Evolutionary conservation across 208 protist species (phyloP).

Genomic region (Crithidia acanthocephali): DNA sequence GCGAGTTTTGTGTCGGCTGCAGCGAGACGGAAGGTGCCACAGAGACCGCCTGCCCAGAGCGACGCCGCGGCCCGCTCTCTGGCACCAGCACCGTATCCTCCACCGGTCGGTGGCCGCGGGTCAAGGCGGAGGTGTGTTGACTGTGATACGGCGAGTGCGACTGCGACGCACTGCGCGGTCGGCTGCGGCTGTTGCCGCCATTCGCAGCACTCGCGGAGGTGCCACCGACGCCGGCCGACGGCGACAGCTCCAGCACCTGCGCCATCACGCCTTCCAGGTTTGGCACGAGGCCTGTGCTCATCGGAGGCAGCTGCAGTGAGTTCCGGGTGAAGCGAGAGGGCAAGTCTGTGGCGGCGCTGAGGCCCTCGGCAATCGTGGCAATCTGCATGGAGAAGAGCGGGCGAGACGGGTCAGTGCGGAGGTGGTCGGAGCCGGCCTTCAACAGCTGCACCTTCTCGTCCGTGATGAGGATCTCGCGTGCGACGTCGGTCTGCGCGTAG

Average conservation of each 20-base stretch:
- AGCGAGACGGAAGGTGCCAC: neutral
- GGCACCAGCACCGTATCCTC: conserved; percentile 13
- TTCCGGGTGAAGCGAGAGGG: conserved; percentile 53
- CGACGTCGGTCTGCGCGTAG: conserved; percentile 64
- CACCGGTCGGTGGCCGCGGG: neutral
- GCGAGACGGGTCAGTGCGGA: conserved; percentile 49
- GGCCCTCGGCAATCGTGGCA: conserved; percentile 78
- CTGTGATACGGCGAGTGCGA: conserved; percentile 21
- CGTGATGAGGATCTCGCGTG: conserved; percentile 71
- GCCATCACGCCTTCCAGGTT: conserved; percentile 77
- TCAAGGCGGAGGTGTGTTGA: conserved; percentile 5
- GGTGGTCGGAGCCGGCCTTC: conserved; percentile 68
- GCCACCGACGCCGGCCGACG: conserved; percentile 8
- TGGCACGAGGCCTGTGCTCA: conserved; percentile 56
- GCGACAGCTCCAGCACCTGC: conserved; percentile 57
- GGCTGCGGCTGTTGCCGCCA: neutral
- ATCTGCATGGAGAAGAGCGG: conserved; percentile 89
- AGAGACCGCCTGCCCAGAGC: neutral
- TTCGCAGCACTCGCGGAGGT: neutral
- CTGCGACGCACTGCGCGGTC: neutral
- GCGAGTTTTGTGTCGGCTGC: neutral
- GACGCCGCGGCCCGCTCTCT: neutral
- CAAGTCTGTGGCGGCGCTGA: conserved; percentile 50
- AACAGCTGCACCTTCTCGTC: conserved; percentile 84
- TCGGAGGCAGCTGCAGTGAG: conserved; percentile 48